phyloP scores from a whole-genome alignment of 176 grass and related monocot species.

The Elymus sibiricus region DNA sequence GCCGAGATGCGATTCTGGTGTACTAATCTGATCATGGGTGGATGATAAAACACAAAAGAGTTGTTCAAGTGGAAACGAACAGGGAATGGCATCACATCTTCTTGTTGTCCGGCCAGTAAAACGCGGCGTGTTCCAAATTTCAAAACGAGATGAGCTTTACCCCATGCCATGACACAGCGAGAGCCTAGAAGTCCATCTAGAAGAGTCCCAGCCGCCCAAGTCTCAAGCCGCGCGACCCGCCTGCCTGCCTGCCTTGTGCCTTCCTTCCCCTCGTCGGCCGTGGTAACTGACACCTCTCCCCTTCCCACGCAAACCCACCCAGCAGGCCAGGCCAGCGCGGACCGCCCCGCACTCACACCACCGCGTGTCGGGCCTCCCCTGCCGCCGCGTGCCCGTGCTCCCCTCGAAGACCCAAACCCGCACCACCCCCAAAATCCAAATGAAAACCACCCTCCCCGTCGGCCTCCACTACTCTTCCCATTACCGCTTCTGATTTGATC shows the following conservation, averaged over 20 bases:
- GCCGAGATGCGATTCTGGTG: not conserved
- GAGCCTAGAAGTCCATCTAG: not conserved
- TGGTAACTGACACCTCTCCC: not conserved
- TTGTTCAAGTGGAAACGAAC: too few relatives aligned
- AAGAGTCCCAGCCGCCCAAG: not conserved
- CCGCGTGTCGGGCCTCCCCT: slow-evolving; percentile 11
- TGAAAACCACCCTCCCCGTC: not conserved
- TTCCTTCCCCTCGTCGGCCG: not conserved
- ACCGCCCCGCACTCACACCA: not conserved
- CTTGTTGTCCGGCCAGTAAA: too few relatives aligned
- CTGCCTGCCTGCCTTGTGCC: not conserved
- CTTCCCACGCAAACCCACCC: not conserved
- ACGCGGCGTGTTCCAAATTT: too few relatives aligned
- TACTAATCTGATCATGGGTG: not conserved
- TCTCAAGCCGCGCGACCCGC: not conserved
- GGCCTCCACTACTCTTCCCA: not conserved
- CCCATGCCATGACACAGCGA: too few relatives aligned
- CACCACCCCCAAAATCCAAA: slow-evolving; percentile 1
- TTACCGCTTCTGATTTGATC: not conserved
- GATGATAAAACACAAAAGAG: not conserved
- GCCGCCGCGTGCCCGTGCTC: slow-evolving; percentile 17
- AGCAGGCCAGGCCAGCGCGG: not conserved
- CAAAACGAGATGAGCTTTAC: too few relatives aligned
- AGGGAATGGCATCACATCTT: too few relatives aligned
- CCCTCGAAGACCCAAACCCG: not conserved